Base-by-base conservation (phyloP, 2,329 filamentous ascomycete genomes). In the Keithomyces neogunnii region DNA sequence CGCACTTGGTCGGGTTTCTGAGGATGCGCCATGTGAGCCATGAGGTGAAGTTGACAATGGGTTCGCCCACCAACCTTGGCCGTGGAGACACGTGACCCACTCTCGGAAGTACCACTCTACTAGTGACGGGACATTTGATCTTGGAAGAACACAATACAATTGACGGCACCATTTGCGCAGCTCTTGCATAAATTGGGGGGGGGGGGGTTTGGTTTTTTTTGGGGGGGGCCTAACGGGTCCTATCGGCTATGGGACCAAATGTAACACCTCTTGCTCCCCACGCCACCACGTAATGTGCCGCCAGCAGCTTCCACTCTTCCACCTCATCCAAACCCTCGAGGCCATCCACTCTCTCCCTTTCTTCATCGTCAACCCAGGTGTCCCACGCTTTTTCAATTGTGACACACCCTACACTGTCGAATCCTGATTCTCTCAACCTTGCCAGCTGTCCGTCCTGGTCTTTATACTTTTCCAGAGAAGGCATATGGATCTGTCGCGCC, bases 261-360 rank as follows among this genome's bases (percentile, higher is more conserved):
- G 48, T 42, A 30, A 51, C 45, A n/a, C 62, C 64, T 35, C 80
- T 84, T 81, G 87, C 95, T 1, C 85, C 93, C 92, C 92, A 97
- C 3, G 83, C 84, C 43, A 99, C 78, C 56, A 91, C 84, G 63
- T 99, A 99, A 73, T 99, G 93, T 57, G 79, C 81, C 1, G 90
- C 88, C 59, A 99, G 69, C 59, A 99, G 69, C 61, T 85, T 77
- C 86, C 93, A 95, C 71, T 99, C 93, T 69, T 99, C 93, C 29
- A 96, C 78, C 69, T 99, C 93, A 69, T 99, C 93, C 55, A 99
- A 68, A 61, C 93, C 90, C 66, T 99, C 91, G 30, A 96, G 66
- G 9, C 72, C 69, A 56, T 91, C 85, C 1, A 97, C 82, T 46
- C 91, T 75, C 62, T 88, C 84, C 68, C 89, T 91, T 69, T 97